Evolutionary conservation across 257 asterid genomes (phyloP).

Genomic region (Hygrophila difformis): DNA sequence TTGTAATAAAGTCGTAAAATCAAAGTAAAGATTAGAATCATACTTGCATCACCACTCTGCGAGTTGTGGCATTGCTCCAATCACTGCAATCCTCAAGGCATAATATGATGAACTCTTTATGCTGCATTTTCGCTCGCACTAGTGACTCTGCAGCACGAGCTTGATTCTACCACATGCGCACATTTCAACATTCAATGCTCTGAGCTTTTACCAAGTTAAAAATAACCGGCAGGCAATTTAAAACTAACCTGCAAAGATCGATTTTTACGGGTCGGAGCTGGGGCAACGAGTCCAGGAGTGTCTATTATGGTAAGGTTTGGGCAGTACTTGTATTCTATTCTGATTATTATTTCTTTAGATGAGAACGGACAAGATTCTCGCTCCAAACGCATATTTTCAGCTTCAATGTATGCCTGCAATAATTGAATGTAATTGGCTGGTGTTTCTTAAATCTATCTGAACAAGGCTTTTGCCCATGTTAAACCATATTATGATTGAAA

Average conservation of each 20-base stretch:
- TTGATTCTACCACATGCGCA: slow-evolving; percentile 52
- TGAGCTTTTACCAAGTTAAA: slow-evolving; percentile 13
- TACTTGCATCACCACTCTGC: slow-evolving; percentile 98
- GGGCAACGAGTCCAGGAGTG: slow-evolving; percentile 95
- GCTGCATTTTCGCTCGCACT: slow-evolving; percentile 95
- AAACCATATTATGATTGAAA: background rate
- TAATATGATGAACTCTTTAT: slow-evolving; percentile 83
- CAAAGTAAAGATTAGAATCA: slow-evolving; percentile 15
- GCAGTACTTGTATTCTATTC: slow-evolving; percentile 75
- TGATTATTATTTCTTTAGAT: slow-evolving; percentile 75
- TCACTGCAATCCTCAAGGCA: slow-evolving; percentile 98
- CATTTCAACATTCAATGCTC: slow-evolving; percentile 19
- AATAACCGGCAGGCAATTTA: slow-evolving; percentile 1
- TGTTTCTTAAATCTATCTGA: background rate
- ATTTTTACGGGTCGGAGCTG: slow-evolving; percentile 84
- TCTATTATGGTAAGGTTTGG: slow-evolving; percentile 91
- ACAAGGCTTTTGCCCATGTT: background rate
- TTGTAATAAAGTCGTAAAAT: slow-evolving; percentile 3
- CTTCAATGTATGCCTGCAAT: slow-evolving; percentile 77
- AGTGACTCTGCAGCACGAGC: slow-evolving; percentile 93
- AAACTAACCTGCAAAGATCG: slow-evolving; percentile 75
- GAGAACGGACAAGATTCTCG: slow-evolving; percentile 71
- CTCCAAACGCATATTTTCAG: slow-evolving; percentile 95
- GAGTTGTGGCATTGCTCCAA: slow-evolving; percentile 93
- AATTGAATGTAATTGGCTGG: background rate